A percentile compares a stretch with the other conserved stretches of the same genome.
Conservation (phyloP, 768 basidiomycete genomes). For the Mrakia hoshinonis region DNA sequence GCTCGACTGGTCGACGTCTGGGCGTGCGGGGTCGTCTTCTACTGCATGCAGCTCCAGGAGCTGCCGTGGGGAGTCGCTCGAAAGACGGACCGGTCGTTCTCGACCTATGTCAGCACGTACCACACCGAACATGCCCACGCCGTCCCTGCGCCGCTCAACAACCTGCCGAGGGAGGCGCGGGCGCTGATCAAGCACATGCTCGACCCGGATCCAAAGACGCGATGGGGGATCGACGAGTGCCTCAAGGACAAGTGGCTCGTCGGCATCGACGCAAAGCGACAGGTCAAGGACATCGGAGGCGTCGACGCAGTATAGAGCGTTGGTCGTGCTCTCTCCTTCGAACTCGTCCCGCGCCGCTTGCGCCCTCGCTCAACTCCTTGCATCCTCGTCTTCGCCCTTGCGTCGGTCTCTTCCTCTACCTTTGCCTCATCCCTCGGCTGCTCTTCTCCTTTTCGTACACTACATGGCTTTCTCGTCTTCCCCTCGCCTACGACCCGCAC, state of each 20-base stretch:
- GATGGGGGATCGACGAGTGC: conserved; percentile 70
- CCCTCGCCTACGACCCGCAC: too few species aligned
- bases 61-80: conserved; percentile 97
- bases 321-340: too few species aligned
- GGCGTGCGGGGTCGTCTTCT: conserved; percentile 95
- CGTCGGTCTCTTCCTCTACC: not conserved
- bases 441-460: too few species aligned
- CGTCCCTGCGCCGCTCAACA: conserved; percentile 41
- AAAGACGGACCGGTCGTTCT: conserved; percentile 66
- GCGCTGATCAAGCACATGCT: conserved; percentile 65
- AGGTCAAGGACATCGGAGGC: conserved; percentile 3
- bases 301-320: too few species aligned
- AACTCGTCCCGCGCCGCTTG: too few species aligned
- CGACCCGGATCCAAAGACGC: conserved; percentile 76
- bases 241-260: conserved; percentile 66
- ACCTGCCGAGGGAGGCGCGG: conserved; percentile 19
- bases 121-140: conserved; percentile 43
- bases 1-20: conserved; percentile 95
- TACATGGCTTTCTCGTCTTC: too few species aligned
- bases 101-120: conserved; percentile 55
- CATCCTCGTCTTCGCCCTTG: not conserved
- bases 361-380: not conserved
- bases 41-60: conserved; percentile 93
- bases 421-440: too few species aligned
- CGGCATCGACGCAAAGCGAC: conserved; percentile 6